Evolutionary conservation across 192 early-diverging fungal genomes (phyloP).

Genomic region (Coemansia sp.): DNA sequence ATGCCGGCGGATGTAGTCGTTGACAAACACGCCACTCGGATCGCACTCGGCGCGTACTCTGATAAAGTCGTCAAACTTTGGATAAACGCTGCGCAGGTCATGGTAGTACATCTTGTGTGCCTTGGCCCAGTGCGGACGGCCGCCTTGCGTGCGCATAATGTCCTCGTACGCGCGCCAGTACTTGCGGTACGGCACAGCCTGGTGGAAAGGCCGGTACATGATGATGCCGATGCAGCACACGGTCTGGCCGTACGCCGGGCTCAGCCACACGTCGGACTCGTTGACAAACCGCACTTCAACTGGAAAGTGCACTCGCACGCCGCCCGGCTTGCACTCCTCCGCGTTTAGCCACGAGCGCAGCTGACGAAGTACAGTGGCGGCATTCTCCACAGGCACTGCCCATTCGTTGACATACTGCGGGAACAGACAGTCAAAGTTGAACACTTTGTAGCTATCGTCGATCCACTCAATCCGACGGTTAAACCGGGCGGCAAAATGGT

Average conservation of each 20-base stretch:
- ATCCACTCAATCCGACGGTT: slow-evolving; percentile 44
- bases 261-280: slow-evolving; percentile 59
- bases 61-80: slow-evolving; percentile 59
- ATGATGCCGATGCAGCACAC: slow-evolving; percentile 75
- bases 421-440: slow-evolving; percentile 67
- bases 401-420: slow-evolving; percentile 74
- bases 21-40: slow-evolving; percentile 66
- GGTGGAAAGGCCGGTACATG: slow-evolving; percentile 67
- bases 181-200: slow-evolving; percentile 63
- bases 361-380: neutral
- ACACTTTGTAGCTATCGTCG: slow-evolving; percentile 53
- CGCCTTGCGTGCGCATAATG: slow-evolving; percentile 61
- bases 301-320: slow-evolving; percentile 66
- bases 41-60: slow-evolving; percentile 55
- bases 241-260: slow-evolving; percentile 59
- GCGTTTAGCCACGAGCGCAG: neutral
- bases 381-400: slow-evolving; percentile 44
- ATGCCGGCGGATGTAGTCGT: slow-evolving; percentile 64
- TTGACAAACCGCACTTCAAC: slow-evolving; percentile 64
- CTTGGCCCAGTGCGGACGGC: slow-evolving; percentile 79
- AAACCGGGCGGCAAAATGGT: slow-evolving; percentile 57
- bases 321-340: slow-evolving; percentile 18
- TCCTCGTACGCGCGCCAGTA: slow-evolving; percentile 69
- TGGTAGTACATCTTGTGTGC: slow-evolving; percentile 56
- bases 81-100: slow-evolving; percentile 57